Percentiles rank a stretch among this genome's conserved stretches.
Conservation (phyloP, 176 grass and related monocot species). For the Calamus simplicifolius region DNA sequence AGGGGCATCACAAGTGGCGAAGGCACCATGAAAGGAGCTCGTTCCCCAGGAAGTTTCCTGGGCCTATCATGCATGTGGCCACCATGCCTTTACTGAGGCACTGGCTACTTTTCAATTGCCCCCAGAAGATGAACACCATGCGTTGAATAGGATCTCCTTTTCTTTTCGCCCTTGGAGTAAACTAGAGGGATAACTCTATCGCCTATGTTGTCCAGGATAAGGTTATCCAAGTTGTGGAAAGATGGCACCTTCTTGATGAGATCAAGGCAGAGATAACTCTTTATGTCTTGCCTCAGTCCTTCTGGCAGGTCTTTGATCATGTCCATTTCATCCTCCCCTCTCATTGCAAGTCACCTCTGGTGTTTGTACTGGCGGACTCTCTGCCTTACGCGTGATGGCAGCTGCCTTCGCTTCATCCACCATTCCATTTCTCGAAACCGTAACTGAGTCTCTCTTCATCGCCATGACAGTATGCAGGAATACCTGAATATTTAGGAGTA, state of each 20-base stretch:
- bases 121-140: slow-evolving; percentile 86
- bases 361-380: slow-evolving; percentile 72
- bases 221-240: slow-evolving; percentile 91
- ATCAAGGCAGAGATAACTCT: slow-evolving; percentile 76
- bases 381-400: slow-evolving; percentile 65
- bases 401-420: slow-evolving; percentile 92
- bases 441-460: slow-evolving; percentile 87
- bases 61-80: slow-evolving; percentile 54
- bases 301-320: slow-evolving; percentile 85
- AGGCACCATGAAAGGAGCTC: slow-evolving; percentile 96
- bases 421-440: slow-evolving; percentile 90
- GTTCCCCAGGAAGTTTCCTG: slow-evolving; percentile 84
- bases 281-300: slow-evolving; percentile 80
- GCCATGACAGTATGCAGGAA: slow-evolving; percentile 88
- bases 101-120: slow-evolving; percentile 65
- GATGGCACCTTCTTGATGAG: slow-evolving; percentile 80
- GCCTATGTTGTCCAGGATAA: slow-evolving; percentile 95
- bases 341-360: slow-evolving; percentile 72
- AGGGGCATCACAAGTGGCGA: no score
- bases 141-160: slow-evolving; percentile 90
- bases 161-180: slow-evolving; percentile 85
- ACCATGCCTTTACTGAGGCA: slow-evolving; percentile 71
- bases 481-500: slow-evolving; percentile 25
- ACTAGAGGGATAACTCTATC: slow-evolving; percentile 70
- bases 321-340: slow-evolving; percentile 93